A percentile compares a stretch with the other conserved stretches of the same genome.
Evolutionary conservation across 2,329 filamentous ascomycete genomes (phyloP).

Genomic region (Diplocarpon rosae): DNA sequence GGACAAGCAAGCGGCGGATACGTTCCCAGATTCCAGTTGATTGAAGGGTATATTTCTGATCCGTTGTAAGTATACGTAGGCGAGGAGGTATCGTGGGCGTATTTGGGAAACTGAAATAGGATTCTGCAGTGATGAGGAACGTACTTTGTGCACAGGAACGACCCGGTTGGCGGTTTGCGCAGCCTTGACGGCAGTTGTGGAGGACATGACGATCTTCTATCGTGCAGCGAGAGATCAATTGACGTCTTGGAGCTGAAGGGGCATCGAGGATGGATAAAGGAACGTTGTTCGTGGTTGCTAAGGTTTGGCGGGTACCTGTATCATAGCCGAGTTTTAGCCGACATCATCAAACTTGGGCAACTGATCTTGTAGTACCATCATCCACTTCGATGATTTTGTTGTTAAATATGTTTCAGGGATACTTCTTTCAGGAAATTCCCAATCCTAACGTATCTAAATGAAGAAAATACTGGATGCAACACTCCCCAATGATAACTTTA

Average conservation of each 20-base stretch:
- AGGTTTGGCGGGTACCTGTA: constrained; percentile 2
- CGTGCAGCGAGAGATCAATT: constrained; percentile 18
- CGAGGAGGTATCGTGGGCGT: constrained; percentile 3
- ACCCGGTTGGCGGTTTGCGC: constrained; percentile 44
- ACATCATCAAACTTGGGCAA: background rate
- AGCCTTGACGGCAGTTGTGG: constrained; percentile 41
- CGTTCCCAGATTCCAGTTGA: constrained; percentile 80
- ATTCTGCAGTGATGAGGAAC: constrained; percentile 18
- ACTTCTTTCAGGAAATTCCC: too few species aligned
- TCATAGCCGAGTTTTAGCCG: constrained; percentile 5
- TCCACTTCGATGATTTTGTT: too few species aligned
- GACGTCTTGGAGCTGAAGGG: constrained; percentile 13
- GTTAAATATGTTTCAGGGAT: too few species aligned
- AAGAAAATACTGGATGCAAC: too few species aligned
- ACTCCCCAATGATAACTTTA: too few species aligned
- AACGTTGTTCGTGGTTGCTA: constrained; percentile 8
- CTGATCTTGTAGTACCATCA: too few species aligned
- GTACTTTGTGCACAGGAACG: constrained; percentile 49
- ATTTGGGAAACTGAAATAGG: background rate
- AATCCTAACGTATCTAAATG: too few species aligned
- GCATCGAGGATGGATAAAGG: background rate
- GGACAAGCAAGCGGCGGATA: constrained; percentile 64
- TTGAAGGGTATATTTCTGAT: constrained; percentile 90
- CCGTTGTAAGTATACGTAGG: constrained; percentile 16
- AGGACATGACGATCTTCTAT: constrained; percentile 33